phyloP scores from a whole-genome alignment of 495 filamentous ascomycete species.

The Trichocladium antarcticum region DNA sequence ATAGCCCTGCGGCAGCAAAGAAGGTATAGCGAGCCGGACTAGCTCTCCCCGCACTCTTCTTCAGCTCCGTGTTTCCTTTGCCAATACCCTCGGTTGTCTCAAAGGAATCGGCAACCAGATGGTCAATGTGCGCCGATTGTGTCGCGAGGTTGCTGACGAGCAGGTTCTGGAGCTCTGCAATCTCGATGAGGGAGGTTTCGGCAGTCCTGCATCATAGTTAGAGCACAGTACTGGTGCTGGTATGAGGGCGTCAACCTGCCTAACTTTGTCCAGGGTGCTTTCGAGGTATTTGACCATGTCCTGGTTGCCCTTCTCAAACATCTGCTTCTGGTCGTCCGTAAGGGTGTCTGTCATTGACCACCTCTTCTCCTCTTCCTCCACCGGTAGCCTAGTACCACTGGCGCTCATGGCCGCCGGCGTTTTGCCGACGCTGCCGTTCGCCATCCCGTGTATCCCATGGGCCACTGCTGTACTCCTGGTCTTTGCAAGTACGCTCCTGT shows the following conservation, averaged over 20 bases:
- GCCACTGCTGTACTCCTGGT: slow-evolving; percentile 25
- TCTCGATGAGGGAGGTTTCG: slow-evolving; percentile 83
- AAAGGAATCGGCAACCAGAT: slow-evolving; percentile 75
- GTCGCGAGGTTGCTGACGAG: slow-evolving; percentile 73
- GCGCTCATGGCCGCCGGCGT: not conserved
- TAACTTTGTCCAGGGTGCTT: slow-evolving; percentile 82
- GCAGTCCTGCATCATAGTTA: slow-evolving; percentile 50
- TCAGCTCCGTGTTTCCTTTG: slow-evolving; percentile 82
- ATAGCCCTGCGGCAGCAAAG: slow-evolving; percentile 72
- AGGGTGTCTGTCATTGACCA: slow-evolving; percentile 47
- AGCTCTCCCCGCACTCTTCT: slow-evolving; percentile 64
- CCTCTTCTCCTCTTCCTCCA: slow-evolving; percentile 28
- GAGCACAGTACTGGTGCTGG: not conserved
- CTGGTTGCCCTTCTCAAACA: slow-evolving; percentile 90
- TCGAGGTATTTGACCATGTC: slow-evolving; percentile 87
- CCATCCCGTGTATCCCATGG: slow-evolving; percentile 2
- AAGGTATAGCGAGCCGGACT: slow-evolving; percentile 86
- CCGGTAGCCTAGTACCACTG: slow-evolving; percentile 17
- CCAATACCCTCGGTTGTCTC: slow-evolving; percentile 75
- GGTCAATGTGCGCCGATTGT: slow-evolving; percentile 77
- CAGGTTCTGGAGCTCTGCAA: slow-evolving; percentile 81
- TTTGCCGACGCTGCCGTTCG: slow-evolving; percentile 10
- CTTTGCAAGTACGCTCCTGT: slow-evolving; percentile 74
- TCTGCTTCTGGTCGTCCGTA: slow-evolving; percentile 71
- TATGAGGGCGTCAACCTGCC: slow-evolving; percentile 36